phyloP scores from a whole-genome alignment of 1,284 basidiomycete species.

The Ceratorhiza oryzae-sativae region DNA sequence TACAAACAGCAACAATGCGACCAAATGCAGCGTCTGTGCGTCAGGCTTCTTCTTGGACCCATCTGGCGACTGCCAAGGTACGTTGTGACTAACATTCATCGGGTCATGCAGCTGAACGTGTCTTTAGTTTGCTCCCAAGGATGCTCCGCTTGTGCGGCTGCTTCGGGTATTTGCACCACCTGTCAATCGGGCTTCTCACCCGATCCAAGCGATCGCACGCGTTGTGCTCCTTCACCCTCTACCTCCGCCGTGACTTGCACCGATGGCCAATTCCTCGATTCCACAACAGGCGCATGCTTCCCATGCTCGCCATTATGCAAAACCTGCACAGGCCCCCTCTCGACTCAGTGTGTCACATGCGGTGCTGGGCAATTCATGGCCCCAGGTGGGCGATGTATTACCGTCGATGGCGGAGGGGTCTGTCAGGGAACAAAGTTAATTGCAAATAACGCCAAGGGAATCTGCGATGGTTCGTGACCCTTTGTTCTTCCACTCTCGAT shows the following conservation, averaged over 20 bases:
- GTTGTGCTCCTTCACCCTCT: constrained; percentile 63
- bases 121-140: constrained; percentile 69
- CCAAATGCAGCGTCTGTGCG: constrained; percentile 69
- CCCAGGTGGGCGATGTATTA: constrained; percentile 58
- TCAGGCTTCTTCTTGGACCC: constrained; percentile 74
- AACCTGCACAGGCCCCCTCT: constrained; percentile 71
- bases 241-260: constrained; percentile 67
- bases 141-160: constrained; percentile 70
- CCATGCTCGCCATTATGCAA: constrained; percentile 70
- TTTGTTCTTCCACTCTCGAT: constrained; percentile 1
- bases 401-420: constrained; percentile 68
- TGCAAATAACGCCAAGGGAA: constrained; percentile 79
- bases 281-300: constrained; percentile 57
- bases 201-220: constrained; percentile 68
- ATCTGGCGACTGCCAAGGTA: constrained; percentile 74
- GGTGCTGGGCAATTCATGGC: constrained; percentile 61
- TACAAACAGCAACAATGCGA: constrained; percentile 63
- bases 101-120: neutral
- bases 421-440: constrained; percentile 73
- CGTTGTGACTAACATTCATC: constrained; percentile 43
- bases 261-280: constrained; percentile 66
- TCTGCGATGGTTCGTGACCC: constrained; percentile 73
- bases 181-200: constrained; percentile 73
- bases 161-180: constrained; percentile 70
- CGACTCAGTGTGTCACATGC: constrained; percentile 74